phyloP scores from a whole-genome alignment of 768 basidiomycete species.

The Russula dissimulans region DNA sequence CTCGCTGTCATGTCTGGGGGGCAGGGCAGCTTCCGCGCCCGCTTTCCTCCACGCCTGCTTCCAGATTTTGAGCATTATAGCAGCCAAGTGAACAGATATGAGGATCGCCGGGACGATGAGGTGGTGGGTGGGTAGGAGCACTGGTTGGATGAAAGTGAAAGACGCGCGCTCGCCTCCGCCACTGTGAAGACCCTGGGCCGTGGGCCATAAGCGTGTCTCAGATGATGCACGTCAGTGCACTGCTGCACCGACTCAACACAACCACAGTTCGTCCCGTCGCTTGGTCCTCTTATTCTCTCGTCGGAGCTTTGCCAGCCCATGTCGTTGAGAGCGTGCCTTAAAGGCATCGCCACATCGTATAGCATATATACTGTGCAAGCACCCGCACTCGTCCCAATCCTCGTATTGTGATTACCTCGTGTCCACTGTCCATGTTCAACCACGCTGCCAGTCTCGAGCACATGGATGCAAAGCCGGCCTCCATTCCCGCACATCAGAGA shows the following conservation, averaged over 20 bases:
- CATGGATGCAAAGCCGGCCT: not conserved
- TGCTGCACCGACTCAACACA: not conserved
- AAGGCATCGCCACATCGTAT: not conserved
- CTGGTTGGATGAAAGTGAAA: not conserved
- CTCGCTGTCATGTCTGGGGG: slow-evolving; percentile 15
- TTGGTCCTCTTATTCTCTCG: not conserved
- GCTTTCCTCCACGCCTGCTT: slow-evolving; percentile 40
- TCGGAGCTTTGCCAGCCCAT: not conserved
- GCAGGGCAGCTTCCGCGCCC: slow-evolving; percentile 11
- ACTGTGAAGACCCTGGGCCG: too few relatives aligned
- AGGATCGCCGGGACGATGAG: not conserved
- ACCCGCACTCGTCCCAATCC: not conserved
- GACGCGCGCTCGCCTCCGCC: not conserved
- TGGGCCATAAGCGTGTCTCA: too few relatives aligned
- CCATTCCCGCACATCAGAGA: slow-evolving; percentile 21
- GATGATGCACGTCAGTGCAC: too few relatives aligned
- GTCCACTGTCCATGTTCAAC: slow-evolving; percentile 18
- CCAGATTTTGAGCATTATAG: slow-evolving; percentile 41
- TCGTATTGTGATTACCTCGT: not conserved
- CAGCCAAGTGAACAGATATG: not conserved
- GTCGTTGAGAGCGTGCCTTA: not conserved
- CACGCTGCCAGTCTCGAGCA: slow-evolving; percentile 11
- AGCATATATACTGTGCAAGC: not conserved
- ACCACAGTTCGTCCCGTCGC: too few relatives aligned
- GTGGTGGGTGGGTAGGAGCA: not conserved